phyloP scores from a whole-genome alignment of 2,329 filamentous ascomycete species.

The Didymella pinodella region DNA sequence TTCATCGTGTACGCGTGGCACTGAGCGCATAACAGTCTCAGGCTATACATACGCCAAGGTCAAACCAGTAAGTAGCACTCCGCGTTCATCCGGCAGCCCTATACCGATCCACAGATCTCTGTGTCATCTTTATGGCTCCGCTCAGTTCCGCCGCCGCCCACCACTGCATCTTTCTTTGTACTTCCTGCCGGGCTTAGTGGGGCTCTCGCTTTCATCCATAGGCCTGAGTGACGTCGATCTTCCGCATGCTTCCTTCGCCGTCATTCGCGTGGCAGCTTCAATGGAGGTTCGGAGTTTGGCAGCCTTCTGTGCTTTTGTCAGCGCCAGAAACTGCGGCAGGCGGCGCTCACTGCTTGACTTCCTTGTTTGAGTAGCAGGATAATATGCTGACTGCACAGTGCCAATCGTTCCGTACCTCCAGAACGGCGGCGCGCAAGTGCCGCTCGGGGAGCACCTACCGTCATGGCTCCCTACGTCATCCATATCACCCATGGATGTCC shows the following conservation, averaged over 20 bases:
- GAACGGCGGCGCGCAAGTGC: slow-evolving; percentile 47
- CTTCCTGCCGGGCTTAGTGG: slow-evolving; percentile 22
- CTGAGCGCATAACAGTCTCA: slow-evolving; percentile 53
- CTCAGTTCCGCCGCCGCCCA: slow-evolving; percentile 17
- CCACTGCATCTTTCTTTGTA: slow-evolving; percentile 9
- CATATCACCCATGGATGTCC: slow-evolving; percentile 34
- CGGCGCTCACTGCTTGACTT: slow-evolving; percentile 12
- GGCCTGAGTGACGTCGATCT: slow-evolving; percentile 26
- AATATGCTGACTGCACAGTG: slow-evolving; percentile 45
- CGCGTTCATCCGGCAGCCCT: slow-evolving; percentile 17
- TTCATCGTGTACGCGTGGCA: neutral
- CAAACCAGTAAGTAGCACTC: slow-evolving; percentile 21
- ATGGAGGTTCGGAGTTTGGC: slow-evolving; percentile 19
- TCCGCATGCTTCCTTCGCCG: slow-evolving; percentile 35
- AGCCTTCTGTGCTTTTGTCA: slow-evolving; percentile 34
- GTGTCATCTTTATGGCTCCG: slow-evolving; percentile 18
- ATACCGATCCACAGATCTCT: slow-evolving; percentile 14
- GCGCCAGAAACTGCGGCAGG: slow-evolving; percentile 40
- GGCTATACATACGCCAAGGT: neutral
- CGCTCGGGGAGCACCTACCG: slow-evolving; percentile 40
- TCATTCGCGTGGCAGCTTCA: slow-evolving; percentile 13
- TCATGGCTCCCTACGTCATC: slow-evolving; percentile 34
- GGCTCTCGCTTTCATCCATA: slow-evolving; percentile 6
- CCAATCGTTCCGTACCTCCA: slow-evolving; percentile 47
- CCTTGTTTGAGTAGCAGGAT: slow-evolving; percentile 26